Percentiles rank a stretch among this genome's conserved stretches.
Evolutionary conservation across 495 filamentous ascomycete species (phyloP).

Genomic region (Penicillium manginii): DNA sequence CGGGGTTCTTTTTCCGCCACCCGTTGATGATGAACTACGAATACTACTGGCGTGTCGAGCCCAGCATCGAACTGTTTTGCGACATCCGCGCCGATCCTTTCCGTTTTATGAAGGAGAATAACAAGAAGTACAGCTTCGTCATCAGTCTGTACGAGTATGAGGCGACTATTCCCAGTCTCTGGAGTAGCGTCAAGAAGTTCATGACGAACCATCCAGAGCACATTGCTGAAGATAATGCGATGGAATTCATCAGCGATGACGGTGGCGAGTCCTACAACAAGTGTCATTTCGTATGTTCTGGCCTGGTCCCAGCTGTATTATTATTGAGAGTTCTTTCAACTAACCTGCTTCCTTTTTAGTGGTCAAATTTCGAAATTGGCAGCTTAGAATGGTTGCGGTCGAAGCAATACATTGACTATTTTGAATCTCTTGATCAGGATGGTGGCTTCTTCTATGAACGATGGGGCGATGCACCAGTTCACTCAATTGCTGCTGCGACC

Average conservation of each 20-base stretch:
- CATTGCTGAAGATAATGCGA: conserved; percentile 78
- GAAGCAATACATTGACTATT: conserved; percentile 78
- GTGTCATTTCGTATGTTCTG: conserved; percentile 84
- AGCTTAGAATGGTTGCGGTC: conserved; percentile 84
- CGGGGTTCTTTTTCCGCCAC: conserved; percentile 91
- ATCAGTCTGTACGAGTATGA: conserved; percentile 92
- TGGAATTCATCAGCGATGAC: conserved; percentile 91
- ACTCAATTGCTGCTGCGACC: conserved; percentile 89
- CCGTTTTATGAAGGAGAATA: conserved; percentile 82
- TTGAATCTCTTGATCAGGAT: conserved; percentile 75
- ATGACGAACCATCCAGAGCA: conserved; percentile 88
- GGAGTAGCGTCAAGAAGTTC: conserved; percentile 91
- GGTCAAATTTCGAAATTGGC: conserved; percentile 92
- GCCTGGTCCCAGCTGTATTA: not conserved
- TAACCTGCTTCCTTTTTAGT: conserved; percentile 49
- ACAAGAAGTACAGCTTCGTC: conserved; percentile 90
- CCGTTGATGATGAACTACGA: conserved; percentile 81
- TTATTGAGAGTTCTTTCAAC: not conserved
- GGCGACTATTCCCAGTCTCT: conserved; percentile 94
- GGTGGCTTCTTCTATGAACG: conserved; percentile 94
- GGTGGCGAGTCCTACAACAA: conserved; percentile 89
- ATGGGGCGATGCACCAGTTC: conserved; percentile 90
- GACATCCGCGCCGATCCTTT: conserved; percentile 85
- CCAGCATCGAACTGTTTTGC: conserved; percentile 85
- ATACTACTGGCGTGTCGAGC: conserved; percentile 93